Evolutionary conservation across 371 early-diverging fungal genomes (phyloP), one percentile per base, ranked within the genome.

Genomic region (Apophysomyces variabilis): DNA sequence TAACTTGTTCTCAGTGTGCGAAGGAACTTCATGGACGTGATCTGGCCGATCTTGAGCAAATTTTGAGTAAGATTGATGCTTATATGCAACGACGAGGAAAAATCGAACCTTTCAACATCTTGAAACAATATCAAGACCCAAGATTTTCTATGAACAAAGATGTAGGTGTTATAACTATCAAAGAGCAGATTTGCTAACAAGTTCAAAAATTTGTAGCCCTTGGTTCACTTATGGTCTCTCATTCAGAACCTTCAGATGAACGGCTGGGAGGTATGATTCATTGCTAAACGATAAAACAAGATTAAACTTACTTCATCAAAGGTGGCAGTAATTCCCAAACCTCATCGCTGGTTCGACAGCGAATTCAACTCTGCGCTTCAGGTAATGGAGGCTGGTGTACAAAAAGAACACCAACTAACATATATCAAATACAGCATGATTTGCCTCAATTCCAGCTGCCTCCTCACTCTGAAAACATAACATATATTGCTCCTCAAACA

Each of bases 161-260:
- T 67, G 87, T 91, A 82, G 66, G 79, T 38, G 7, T 21, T 37
- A n/a, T 37, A 18, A 16, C 11, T 60, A 5, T 43, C 16, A 58
- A 50, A 61, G 36, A 26, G 32, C 44, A 41, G 2, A 60, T 13
- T 44, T 36, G 21, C 16, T 50, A 32, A 50, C 9, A 7, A 38
- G 37, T 9, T 35, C 6, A 50, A 26, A 26, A 26, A 26, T 26
- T 63, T 14, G 76, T 14, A 93, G 91, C 68, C 73, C 50, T 74
- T 94, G 36, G 85, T 83, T n/a, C 71, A 87, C 58, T 69, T 93
- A 41, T 92, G 93, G 93, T 62, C 66, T 37, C 86, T 90, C 65
- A 85, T 89, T 54, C 79, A 84, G 66, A 81, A 85, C 38, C 67
- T 91, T 36, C 78, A 85, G 63, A 57, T 58, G 37, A 83, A 84